Conservation (phyloP, 2,329 filamentous ascomycete genomes). For the Aspergillus brasiliensis region DNA sequence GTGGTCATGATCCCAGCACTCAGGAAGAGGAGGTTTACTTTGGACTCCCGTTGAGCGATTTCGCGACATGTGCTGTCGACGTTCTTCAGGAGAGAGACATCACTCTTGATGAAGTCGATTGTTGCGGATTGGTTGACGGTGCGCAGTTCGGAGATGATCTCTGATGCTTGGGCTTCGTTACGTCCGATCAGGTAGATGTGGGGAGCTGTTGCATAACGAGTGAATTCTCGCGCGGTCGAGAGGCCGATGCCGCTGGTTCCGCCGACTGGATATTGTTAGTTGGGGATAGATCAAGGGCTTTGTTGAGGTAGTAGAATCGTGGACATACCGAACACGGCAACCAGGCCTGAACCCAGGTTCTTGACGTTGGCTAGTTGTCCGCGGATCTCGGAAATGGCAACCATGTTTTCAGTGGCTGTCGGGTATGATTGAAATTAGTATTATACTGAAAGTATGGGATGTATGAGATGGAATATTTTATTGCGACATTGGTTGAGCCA, state of each 20-base stretch:
- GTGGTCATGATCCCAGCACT: conserved; percentile 40
- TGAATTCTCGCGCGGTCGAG: conserved; percentile 51
- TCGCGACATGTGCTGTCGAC: conserved; percentile 35
- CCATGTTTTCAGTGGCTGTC: not conserved
- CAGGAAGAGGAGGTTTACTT: conserved; percentile 45
- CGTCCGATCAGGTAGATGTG: conserved; percentile 57
- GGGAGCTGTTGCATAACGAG: conserved; percentile 43
- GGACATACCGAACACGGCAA: conserved; percentile 23
- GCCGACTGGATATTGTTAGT: conserved; percentile 36
- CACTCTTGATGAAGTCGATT: conserved; percentile 33
- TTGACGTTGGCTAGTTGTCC: conserved; percentile 1
- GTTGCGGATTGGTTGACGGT: conserved; percentile 26
- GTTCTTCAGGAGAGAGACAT: conserved; percentile 40
- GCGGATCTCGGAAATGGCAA: not conserved
- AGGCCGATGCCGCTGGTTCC: conserved; percentile 58
- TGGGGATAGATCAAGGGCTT: not conserved
- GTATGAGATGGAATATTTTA: too few relatives aligned
- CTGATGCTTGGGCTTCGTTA: conserved; percentile 33
- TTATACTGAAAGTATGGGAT: too few relatives aligned
- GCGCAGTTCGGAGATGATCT: conserved; percentile 48
- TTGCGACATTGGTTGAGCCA: not conserved
- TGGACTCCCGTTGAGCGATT: conserved; percentile 30
- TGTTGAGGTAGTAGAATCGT: not conserved
- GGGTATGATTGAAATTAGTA: too few relatives aligned
- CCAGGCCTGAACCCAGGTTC: conserved; percentile 17